Conservation (phyloP, 2,329 filamentous ascomycete genomes). For the Trichothecium roseum region DNA sequence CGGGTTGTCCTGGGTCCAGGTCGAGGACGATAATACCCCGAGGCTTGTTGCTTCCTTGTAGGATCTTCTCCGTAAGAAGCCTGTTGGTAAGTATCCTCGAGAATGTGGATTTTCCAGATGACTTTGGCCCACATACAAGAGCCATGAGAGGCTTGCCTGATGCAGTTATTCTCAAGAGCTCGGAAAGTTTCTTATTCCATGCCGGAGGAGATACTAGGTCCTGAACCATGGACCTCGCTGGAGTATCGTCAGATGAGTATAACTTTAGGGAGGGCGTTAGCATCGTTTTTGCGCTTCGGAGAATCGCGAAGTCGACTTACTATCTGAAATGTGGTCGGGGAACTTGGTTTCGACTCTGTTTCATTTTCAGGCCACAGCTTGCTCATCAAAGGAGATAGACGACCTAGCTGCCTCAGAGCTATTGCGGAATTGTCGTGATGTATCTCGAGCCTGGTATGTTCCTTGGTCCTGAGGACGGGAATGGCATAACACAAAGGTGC, state of each 20-base stretch:
- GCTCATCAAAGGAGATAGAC: slow-evolving; percentile 55
- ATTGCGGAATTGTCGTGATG: slow-evolving; percentile 38
- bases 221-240: slow-evolving; percentile 38
- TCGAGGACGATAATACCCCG: slow-evolving; percentile 52
- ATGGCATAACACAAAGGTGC: slow-evolving; percentile 61
- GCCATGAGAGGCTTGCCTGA: slow-evolving; percentile 27
- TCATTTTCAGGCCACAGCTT: slow-evolving; percentile 43
- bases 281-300: slow-evolving; percentile 2
- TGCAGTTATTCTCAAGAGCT: slow-evolving; percentile 22
- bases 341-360: slow-evolving; percentile 4
- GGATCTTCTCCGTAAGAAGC: slow-evolving; percentile 40
- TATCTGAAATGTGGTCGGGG: slow-evolving; percentile 36
- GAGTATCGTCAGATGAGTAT: slow-evolving; percentile 40
- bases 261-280: slow-evolving; percentile 30
- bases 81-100: slow-evolving; percentile 56
- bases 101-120: slow-evolving; percentile 69
- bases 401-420: slow-evolving; percentile 42
- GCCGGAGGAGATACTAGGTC: slow-evolving; percentile 45
- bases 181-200: slow-evolving; percentile 51
- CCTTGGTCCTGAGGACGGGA: slow-evolving; percentile 49
- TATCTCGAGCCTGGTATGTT: slow-evolving; percentile 43
- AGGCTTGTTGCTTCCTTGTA: slow-evolving; percentile 8
- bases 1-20: slow-evolving; percentile 67
- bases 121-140: slow-evolving; percentile 60
- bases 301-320: slow-evolving; percentile 21